phyloP scores from a whole-genome alignment of 1,284 basidiomycete genomes.

The Cutaneotrichosporon daszewskae region DNA sequence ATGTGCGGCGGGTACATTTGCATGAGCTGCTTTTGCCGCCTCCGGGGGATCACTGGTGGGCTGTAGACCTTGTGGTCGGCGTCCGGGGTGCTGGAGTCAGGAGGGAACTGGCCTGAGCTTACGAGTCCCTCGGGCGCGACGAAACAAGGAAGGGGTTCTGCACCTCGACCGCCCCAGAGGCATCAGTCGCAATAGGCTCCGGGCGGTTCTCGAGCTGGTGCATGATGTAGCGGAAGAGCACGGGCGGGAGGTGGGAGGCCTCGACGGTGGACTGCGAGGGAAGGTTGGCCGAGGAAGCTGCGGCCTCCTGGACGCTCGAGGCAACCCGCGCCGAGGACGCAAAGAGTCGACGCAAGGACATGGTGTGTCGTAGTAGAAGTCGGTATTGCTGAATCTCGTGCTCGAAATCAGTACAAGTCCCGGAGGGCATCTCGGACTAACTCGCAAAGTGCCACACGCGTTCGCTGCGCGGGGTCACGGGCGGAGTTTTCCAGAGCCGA shows the following conservation, averaged over 20 bases:
- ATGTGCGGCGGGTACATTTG: slow-evolving; percentile 19
- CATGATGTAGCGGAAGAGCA: slow-evolving; percentile 18
- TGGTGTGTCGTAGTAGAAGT: no score
- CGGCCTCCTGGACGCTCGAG: neutral
- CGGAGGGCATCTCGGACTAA: no score
- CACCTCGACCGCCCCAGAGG: slow-evolving; percentile 11
- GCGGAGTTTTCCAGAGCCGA: no score
- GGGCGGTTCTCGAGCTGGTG: slow-evolving; percentile 2
- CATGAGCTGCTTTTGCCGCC: slow-evolving; percentile 33
- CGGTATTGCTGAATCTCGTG: no score
- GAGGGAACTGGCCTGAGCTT: no score
- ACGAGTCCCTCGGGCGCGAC: no score
- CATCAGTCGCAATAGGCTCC: neutral
- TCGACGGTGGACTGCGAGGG: slow-evolving; percentile 9
- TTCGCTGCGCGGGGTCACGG: no score
- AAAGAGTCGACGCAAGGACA: slow-evolving; percentile 17
- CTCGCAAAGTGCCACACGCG: no score
- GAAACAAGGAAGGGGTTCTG: slow-evolving; percentile 42
- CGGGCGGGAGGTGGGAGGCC: slow-evolving; percentile 19
- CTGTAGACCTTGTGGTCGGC: neutral
- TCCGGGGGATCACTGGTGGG: slow-evolving; percentile 17
- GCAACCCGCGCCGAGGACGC: slow-evolving; percentile 10
- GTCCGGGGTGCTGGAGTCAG: no score
- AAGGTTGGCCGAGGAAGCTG: neutral
- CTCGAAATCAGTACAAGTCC: no score